Evolutionary conservation across 345 rosid species (phyloP).

Genomic region (Corymbia maculata): DNA sequence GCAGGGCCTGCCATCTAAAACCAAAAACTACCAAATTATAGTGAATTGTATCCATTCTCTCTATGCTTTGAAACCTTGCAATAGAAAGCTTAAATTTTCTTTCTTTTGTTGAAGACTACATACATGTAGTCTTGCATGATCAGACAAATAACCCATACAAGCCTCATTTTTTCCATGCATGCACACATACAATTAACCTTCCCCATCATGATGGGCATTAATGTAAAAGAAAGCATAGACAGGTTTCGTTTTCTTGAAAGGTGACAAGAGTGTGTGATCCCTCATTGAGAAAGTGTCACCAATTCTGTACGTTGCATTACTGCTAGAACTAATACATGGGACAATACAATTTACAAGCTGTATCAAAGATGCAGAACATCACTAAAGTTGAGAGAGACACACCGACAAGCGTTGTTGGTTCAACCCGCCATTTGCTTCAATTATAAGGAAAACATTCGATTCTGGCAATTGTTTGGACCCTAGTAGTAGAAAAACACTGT

Average conservation of each 20-base stretch:
- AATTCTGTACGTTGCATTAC: neutral
- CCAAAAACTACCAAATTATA: neutral
- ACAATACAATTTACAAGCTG: neutral
- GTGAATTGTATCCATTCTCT: neutral
- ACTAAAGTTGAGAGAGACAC: constrained; percentile 12
- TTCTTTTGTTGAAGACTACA: neutral
- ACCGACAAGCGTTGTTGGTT: constrained; percentile 98
- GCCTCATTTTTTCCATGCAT: neutral
- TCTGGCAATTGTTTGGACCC: constrained; percentile 40
- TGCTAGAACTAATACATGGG: neutral
- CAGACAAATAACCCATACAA: neutral
- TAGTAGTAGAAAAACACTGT: constrained; percentile 10
- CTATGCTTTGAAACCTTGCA: neutral
- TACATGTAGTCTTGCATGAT: neutral
- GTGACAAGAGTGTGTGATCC: neutral
- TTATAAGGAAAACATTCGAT: constrained; percentile 84
- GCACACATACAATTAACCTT: neutral
- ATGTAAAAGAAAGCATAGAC: neutral
- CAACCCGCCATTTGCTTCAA: constrained; percentile 96
- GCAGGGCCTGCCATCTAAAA: neutral
- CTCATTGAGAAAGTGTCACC: neutral
- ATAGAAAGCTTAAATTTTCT: neutral
- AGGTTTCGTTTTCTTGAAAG: neutral
- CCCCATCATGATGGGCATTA: neutral
- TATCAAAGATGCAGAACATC: neutral